phyloP scores from a whole-genome alignment of 2,329 filamentous ascomycete species.

The Penicillium olsonii region DNA sequence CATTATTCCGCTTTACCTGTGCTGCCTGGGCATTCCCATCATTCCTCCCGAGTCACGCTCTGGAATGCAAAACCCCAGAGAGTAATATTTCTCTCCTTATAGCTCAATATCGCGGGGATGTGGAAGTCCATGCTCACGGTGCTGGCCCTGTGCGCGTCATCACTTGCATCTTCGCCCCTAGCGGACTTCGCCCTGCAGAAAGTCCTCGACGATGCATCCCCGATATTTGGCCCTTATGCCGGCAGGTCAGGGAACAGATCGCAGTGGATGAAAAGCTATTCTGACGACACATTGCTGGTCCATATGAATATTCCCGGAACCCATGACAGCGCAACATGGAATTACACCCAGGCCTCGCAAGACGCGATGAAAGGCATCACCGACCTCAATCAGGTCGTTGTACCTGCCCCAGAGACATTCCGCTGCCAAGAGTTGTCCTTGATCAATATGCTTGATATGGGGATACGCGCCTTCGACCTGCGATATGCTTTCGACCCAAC shows the following conservation, averaged over 20 bases:
- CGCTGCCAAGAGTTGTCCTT: conserved; percentile 48
- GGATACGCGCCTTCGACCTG: conserved; percentile 54
- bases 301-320: conserved; percentile 56
- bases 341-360: conserved; percentile 50
- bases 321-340: conserved; percentile 55
- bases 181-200: conserved; percentile 45
- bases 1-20: no score
- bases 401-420: conserved; percentile 34
- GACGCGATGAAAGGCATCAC: conserved; percentile 43
- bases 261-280: conserved; percentile 50
- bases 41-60: no score
- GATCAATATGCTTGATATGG: conserved; percentile 45
- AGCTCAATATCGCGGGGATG: neutral
- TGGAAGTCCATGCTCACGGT: conserved; percentile 4
- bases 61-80: no score
- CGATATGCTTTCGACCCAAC: conserved; percentile 53
- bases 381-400: conserved; percentile 38
- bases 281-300: conserved; percentile 46
- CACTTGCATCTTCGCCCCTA: conserved; percentile 19
- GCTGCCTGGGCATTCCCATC: no score
- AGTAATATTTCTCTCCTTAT: no score
- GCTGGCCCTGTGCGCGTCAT: neutral
- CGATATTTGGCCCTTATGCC: conserved; percentile 45
- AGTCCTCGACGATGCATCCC: conserved; percentile 44
- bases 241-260: conserved; percentile 28